phyloP scores from a whole-genome alignment of 192 early-diverging fungal species.

The Rhizophagus sp. region DNA sequence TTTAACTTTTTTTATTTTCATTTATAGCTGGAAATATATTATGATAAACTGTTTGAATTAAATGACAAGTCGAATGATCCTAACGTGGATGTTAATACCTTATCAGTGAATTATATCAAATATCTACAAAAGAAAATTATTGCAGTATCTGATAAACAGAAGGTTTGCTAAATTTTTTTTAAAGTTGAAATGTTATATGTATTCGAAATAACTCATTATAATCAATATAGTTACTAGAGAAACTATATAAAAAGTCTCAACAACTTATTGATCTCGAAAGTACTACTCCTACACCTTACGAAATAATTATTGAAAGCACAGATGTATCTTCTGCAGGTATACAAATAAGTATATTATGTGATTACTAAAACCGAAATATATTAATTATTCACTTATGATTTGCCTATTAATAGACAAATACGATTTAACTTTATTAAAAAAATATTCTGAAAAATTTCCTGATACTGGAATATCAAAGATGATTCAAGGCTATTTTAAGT shows the following conservation, averaged over 20 bases:
- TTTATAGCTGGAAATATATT: conserved; percentile 40
- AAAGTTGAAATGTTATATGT: too few relatives aligned
- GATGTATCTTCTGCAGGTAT: conserved; percentile 42
- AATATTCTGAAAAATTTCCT: conserved; percentile 46
- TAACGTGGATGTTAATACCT: conserved; percentile 23
- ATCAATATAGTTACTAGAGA: conserved; percentile 37
- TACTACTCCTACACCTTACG: conserved; percentile 42
- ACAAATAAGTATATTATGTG: background rate
- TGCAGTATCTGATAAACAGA: conserved; percentile 31
- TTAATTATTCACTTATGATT: background rate
- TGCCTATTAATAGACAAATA: conserved; percentile 40
- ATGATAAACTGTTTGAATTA: conserved; percentile 38
- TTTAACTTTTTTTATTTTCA: too few relatives aligned
- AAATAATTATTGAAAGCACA: conserved; percentile 50
- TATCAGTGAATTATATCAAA: conserved; percentile 24
- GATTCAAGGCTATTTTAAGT: conserved; percentile 45
- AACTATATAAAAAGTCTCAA: conserved; percentile 37
- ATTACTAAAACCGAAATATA: background rate
- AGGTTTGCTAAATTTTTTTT: background rate
- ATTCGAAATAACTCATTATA: background rate
- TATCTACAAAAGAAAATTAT: conserved; percentile 43
- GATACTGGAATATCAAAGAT: conserved; percentile 47
- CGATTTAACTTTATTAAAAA: conserved; percentile 40
- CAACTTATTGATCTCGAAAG: conserved; percentile 33
- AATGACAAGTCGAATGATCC: conserved; percentile 22